Evolutionary conservation across 108 stramenopile species (phyloP).

Genomic region (Hondaea fermentalgiana): DNA sequence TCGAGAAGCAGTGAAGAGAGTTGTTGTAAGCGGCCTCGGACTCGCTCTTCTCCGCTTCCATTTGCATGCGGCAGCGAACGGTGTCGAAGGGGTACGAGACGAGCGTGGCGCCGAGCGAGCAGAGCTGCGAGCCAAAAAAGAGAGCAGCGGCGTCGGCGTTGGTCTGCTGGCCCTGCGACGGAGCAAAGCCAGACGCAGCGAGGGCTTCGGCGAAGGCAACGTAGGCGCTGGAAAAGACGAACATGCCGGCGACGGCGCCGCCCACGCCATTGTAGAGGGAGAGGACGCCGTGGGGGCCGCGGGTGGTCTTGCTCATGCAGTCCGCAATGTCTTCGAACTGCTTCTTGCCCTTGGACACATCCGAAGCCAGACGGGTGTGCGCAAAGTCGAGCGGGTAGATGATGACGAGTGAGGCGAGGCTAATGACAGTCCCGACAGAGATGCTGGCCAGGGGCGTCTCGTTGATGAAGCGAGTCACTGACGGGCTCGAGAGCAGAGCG

Average conservation of each 20-base stretch:
- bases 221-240: conserved; percentile 93
- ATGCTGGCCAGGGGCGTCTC: conserved; percentile 80
- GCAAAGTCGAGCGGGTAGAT: conserved; percentile 98
- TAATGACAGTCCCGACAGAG: conserved; percentile 70
- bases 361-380: conserved; percentile 92
- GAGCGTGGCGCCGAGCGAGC: conserved; percentile 72
- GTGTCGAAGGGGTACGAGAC: conserved; percentile 96
- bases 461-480: conserved; percentile 77
- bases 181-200: conserved; percentile 73
- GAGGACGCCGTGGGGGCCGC: conserved; percentile 61
- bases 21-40: conserved; percentile 87
- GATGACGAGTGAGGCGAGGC: conserved; percentile 63
- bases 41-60: conserved; percentile 95
- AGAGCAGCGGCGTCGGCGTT: conserved; percentile 52
- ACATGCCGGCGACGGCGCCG: conserved; percentile 83
- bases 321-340: conserved; percentile 90
- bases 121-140: neutral
- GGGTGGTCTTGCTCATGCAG: conserved; percentile 81
- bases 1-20: conserved; percentile 84
- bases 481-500: conserved; percentile 92
- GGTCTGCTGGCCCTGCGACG: too few species aligned
- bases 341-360: conserved; percentile 76
- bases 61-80: conserved; percentile 94
- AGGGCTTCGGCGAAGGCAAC: conserved; percentile 94
- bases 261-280: conserved; percentile 96